Evolutionary conservation across 306 rosid species (phyloP).

Genomic region (Pyrus pyrifolia): DNA sequence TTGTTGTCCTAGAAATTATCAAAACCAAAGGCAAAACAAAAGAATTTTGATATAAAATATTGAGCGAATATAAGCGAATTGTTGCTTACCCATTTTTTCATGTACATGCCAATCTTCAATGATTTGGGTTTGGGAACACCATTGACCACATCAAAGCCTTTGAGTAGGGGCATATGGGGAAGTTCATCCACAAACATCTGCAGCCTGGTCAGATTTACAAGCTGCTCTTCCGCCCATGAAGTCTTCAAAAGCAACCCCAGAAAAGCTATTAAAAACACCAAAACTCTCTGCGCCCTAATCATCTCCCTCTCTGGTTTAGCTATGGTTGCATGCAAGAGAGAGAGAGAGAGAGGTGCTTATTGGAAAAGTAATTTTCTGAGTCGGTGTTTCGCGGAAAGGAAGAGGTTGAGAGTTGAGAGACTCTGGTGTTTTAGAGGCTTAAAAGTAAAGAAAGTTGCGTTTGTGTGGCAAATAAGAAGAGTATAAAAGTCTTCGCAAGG

Average conservation of each 20-base stretch:
- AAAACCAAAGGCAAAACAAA: background rate
- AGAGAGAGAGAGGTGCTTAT: background rate
- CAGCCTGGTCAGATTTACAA: conserved; percentile 32
- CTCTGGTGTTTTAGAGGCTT: background rate
- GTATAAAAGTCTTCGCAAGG: too few relatives aligned
- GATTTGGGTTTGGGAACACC: conserved; percentile 47
- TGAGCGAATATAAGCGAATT: background rate
- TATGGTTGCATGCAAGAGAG: background rate
- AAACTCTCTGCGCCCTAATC: background rate
- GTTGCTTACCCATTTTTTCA: conserved; percentile 58
- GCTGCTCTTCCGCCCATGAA: conserved; percentile 25
- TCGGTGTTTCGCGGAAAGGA: background rate
- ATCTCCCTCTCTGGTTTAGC: background rate
- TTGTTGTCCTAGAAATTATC: background rate
- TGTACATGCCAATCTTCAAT: conserved; percentile 67
- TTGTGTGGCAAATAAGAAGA: too few relatives aligned
- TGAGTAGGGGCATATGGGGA: conserved; percentile 51
- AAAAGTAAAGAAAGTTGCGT: too few relatives aligned
- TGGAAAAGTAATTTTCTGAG: background rate
- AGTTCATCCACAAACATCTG: conserved; percentile 69
- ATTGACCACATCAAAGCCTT: conserved; percentile 23
- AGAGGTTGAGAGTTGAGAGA: background rate
- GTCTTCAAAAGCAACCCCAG: background rate
- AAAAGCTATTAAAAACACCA: background rate
- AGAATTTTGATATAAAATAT: too few relatives aligned